A percentile compares a stretch with the other conserved stretches of the same genome.
Evolutionary conservation across 129 eudicot genomes (phyloP).

Genomic region (Chrysanthemum makinoi): DNA sequence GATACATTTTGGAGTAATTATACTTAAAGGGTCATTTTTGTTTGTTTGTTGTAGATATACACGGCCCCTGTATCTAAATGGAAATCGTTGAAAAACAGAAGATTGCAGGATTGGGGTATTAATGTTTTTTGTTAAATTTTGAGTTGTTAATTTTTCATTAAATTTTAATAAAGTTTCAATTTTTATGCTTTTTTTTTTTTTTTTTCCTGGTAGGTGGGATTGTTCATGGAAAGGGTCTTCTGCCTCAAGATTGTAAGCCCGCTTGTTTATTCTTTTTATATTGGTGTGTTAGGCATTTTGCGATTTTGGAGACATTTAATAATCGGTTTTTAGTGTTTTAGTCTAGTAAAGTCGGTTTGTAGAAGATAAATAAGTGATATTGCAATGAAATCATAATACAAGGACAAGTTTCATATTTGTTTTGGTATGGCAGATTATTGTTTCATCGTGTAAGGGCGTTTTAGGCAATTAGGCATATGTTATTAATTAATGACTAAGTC

Average conservation of each 20-base stretch:
- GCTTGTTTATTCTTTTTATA: neutral
- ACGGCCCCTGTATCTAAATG: slow-evolving; percentile 82
- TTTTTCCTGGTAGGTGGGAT: slow-evolving; percentile 77
- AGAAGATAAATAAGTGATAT: neutral
- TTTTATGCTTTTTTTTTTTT: neutral
- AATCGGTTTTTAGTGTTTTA: too few relatives aligned
- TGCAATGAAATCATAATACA: neutral
- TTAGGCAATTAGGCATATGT: neutral
- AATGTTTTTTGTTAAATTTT: neutral
- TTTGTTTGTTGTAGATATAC: slow-evolving; percentile 48
- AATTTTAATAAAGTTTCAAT: neutral
- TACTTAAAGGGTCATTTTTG: too few relatives aligned
- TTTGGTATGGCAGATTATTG: neutral
- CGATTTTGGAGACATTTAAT: too few relatives aligned
- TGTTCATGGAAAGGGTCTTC: slow-evolving; percentile 93
- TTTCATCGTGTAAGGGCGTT: neutral
- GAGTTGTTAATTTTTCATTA: neutral
- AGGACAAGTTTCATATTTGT: neutral
- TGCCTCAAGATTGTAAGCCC: slow-evolving; percentile 78
- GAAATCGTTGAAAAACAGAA: slow-evolving; percentile 81
- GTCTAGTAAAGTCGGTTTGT: too few relatives aligned
- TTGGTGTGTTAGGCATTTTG: neutral
- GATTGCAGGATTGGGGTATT: slow-evolving; percentile 95
- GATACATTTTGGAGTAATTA: neutral
- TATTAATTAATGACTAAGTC: slow-evolving; percentile 5